Base-by-base conservation (phyloP, 2,329 filamentous ascomycete genomes). In the Aspergillus sp. region DNA sequence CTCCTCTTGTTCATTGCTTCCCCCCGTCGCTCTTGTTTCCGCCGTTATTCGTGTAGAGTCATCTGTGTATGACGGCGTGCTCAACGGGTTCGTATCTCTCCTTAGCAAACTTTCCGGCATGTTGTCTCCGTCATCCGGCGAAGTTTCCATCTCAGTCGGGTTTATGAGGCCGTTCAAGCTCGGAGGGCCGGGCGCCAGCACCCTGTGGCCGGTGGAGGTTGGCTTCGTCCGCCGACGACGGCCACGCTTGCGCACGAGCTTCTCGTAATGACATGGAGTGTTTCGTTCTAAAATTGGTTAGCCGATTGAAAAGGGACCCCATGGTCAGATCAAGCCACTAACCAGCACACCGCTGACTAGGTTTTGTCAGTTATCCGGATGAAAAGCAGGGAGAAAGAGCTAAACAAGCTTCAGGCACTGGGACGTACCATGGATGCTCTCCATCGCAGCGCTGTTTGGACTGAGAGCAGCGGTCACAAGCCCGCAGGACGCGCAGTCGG, bases 401-500 rank as follows among this genome's bases (percentile, higher is more conserved):
- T 11, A 31, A 31, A 31, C 27, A 11, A 11, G 27, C 27, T 31
- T 9, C 27, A 31, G 27, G 27, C 27, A 31, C 27, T 19, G 11
- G 21, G 44, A 46, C 54, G 27, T 40, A 57, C 55, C 55, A 57
- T n/a, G 55, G 55, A 27, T 15, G 39, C 31, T 52, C 41, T 15
- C 55, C 55, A 24, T 57, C 55, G 40, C 55, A 57, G 15, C 55
- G 55, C 24, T 57, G 55, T 33, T 57, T 57, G 6, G 55, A 57
- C 41, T 57, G 55, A 4, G 55, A 57, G 55, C 55, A 57, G 31
- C 55, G 55, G 14, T 57, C 55, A 39, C 55, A 57, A 9, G 55
- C 55, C 5, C 55, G 55, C 55, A 57, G 17, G 19, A 57, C 55
- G 23, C 55, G 55, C 48, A 57, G 41, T 3, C 55, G 55, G 37